These are phyloP conservation scores for Penicillium janthinellum DNA, from an alignment of 2,329 filamentous ascomycete genomes.

Conservation along the genomic window DNA sequence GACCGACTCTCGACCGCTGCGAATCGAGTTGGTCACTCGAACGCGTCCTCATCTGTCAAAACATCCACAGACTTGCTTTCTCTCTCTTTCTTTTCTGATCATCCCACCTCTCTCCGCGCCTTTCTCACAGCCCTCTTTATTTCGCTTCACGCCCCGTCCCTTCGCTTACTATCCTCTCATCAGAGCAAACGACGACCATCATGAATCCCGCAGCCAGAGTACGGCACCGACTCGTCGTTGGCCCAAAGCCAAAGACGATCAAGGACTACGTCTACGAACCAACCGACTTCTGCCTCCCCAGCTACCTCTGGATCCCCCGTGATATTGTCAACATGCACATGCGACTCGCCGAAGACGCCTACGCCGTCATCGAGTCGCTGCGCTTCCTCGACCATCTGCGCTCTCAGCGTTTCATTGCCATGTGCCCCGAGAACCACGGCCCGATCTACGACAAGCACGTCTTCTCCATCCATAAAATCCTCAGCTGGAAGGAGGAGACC, in stretches of 20 bases:
- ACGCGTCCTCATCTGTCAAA: not conserved
- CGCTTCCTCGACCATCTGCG: conserved; percentile 17
- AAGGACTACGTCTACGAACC: conserved; percentile 19
- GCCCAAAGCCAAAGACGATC: not conserved
- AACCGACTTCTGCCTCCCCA: conserved; percentile 18
- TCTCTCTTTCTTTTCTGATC: not conserved
- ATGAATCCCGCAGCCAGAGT: not conserved
- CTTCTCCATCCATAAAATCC: conserved; percentile 30
- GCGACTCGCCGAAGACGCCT: conserved; percentile 20
- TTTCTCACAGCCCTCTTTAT: not conserved
- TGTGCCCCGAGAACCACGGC: conserved; percentile 26
- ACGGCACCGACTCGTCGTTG: not conserved
- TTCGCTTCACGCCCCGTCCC: not conserved
- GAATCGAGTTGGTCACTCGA: not conserved
- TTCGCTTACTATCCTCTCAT: not conserved
- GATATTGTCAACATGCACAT: conserved; percentile 12
- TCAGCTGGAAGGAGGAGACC: conserved; percentile 25
- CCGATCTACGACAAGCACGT: conserved; percentile 16
- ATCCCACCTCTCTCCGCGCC: not conserved
- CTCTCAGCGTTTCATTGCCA: conserved; percentile 25
- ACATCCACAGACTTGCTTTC: not conserved
- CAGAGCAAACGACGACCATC: not conserved
- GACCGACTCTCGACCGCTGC: not conserved
- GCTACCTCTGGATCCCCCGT: conserved; percentile 7
- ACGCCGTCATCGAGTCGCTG: conserved; percentile 14